Conservation (phyloP, 805 yeast species). For the Wickerhamiella sorbophila region DNA sequence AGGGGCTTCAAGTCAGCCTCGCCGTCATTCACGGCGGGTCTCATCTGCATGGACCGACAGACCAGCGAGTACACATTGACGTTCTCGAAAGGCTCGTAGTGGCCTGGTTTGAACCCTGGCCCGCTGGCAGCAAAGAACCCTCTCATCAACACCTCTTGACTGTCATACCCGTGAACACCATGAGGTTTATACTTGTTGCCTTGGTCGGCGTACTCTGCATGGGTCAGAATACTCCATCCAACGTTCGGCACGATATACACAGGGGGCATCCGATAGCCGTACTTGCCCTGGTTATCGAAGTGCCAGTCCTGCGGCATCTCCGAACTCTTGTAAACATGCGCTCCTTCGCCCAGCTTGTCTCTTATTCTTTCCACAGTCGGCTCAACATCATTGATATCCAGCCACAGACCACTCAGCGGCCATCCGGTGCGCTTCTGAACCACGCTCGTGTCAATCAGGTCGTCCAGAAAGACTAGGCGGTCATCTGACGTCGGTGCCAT, state of each 20-base stretch:
- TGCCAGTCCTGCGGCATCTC: conserved; percentile 41
- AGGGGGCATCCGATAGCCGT: conserved; percentile 59
- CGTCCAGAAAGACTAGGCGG: conserved; percentile 58
- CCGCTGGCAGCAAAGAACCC: conserved; percentile 71
- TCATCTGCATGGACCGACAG: conserved; percentile 44
- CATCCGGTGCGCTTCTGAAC: conserved; percentile 63
- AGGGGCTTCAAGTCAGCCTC: conserved; percentile 16
- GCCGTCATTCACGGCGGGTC: conserved; percentile 51
- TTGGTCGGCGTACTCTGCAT: conserved; percentile 37
- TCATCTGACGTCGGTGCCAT: conserved; percentile 76
- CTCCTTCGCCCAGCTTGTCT: conserved; percentile 4
- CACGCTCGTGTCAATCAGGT: conserved; percentile 39
- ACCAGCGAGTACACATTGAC: conserved; percentile 59
- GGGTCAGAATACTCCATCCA: conserved; percentile 63
- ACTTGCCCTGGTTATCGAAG: conserved; percentile 29
- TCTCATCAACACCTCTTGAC: conserved; percentile 64
- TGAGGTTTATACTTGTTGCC: conserved; percentile 39
- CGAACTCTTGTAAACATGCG: conserved; percentile 35
- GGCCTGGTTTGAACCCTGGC: conserved; percentile 45
- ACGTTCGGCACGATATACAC: conserved; percentile 73
- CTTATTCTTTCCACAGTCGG: conserved; percentile 3
- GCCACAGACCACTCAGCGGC: conserved; percentile 74
- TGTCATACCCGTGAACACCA: conserved; percentile 81
- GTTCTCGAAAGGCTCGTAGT: conserved; percentile 52
- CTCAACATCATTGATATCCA: conserved; percentile 30